Percentiles rank a stretch among this genome's conserved stretches.
These are phyloP conservation scores for Cordia subcordata DNA, from an alignment of 257 asterid genomes.

Conservation along the genomic window DNA sequence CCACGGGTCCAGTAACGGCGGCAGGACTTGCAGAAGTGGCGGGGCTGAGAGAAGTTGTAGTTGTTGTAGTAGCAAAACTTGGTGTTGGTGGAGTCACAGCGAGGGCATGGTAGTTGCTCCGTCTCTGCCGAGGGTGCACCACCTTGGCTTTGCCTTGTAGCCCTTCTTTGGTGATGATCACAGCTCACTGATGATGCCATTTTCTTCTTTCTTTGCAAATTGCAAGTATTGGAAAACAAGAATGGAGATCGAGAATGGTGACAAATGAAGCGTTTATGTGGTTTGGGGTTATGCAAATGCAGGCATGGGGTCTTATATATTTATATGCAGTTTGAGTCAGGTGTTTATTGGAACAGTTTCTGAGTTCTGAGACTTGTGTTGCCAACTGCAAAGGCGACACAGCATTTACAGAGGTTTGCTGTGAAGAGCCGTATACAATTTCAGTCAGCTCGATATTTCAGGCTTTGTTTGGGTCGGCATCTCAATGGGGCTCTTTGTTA, in stretches of 20 bases:
- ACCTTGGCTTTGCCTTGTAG: constrained; percentile 30
- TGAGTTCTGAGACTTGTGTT: constrained; percentile 32
- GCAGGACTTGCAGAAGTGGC: constrained; percentile 92
- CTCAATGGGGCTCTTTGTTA: constrained; percentile 30
- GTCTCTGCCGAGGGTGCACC: constrained; percentile 78
- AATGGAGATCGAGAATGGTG: too few relatives aligned
- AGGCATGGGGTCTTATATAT: too few relatives aligned
- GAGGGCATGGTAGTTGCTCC: constrained; percentile 91
- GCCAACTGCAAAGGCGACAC: constrained; percentile 33
- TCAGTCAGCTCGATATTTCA: constrained; percentile 67
- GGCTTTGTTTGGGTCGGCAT: constrained; percentile 41
- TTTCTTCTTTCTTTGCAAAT: not conserved
- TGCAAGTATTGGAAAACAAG: too few relatives aligned
- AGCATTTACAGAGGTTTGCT: constrained; percentile 36
- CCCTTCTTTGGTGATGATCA: constrained; percentile 39
- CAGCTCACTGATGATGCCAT: constrained; percentile 37
- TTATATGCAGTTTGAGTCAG: constrained; percentile 11
- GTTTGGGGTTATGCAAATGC: too few relatives aligned
- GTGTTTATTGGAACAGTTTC: constrained; percentile 32
- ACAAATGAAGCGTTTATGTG: not conserved
- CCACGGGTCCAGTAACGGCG: constrained; percentile 99
- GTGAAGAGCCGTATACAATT: not conserved
- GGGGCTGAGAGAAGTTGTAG: constrained; percentile 91
- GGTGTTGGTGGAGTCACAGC: constrained; percentile 89
- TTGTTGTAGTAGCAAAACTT: constrained; percentile 96